Conservation (phyloP, 2,329 filamentous ascomycete species). For the Alternaria atra region DNA sequence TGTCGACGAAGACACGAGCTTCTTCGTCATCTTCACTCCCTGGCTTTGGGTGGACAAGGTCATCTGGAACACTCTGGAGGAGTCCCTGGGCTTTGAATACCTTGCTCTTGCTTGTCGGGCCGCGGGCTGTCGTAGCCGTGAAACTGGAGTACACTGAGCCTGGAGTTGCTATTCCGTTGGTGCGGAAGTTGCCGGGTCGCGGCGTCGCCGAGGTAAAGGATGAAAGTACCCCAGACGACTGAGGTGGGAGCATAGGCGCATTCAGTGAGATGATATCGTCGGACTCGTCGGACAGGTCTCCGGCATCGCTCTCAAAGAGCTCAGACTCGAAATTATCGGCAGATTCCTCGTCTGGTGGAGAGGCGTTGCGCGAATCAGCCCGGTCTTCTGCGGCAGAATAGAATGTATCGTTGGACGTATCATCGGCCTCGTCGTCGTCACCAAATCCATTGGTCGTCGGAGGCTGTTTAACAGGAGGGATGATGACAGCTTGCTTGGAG, state of each 20-base stretch:
- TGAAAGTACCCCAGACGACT: constrained; percentile 79
- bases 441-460: constrained; percentile 66
- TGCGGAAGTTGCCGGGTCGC: constrained; percentile 73
- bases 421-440: constrained; percentile 79
- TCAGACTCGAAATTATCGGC: constrained; percentile 63
- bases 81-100: constrained; percentile 86
- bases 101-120: constrained; percentile 73
- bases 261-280: constrained; percentile 93
- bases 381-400: constrained; percentile 88
- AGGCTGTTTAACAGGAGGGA: constrained; percentile 55
- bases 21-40: constrained; percentile 84
- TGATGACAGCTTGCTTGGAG: constrained; percentile 60
- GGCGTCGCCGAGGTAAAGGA: constrained; percentile 84
- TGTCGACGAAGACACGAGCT: constrained; percentile 88
- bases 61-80: constrained; percentile 74
- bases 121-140: constrained; percentile 82
- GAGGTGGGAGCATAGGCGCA: constrained; percentile 79
- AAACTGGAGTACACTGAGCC: constrained; percentile 90
- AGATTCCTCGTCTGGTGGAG: constrained; percentile 53
- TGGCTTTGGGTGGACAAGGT: constrained; percentile 86
- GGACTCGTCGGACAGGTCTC: constrained; percentile 87
- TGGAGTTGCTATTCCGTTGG: constrained; percentile 80
- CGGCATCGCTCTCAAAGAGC: constrained; percentile 70
- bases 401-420: constrained; percentile 89
- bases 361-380: constrained; percentile 48